Conservation (phyloP, 192 early-diverging fungal genomes). For the Linnemannia zychae region DNA sequence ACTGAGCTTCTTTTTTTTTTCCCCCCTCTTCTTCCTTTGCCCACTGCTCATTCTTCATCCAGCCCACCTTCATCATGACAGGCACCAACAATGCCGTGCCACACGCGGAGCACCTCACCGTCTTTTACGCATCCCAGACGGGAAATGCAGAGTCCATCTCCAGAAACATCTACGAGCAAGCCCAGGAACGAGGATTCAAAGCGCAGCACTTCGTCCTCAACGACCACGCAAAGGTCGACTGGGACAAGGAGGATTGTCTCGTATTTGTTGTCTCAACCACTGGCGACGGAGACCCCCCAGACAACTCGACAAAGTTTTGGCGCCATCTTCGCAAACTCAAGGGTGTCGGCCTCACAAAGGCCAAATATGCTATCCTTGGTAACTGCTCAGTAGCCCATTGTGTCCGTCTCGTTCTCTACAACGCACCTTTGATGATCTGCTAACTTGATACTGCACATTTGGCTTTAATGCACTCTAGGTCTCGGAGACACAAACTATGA, state of each 20-base stretch:
- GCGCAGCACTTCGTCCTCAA: conserved; percentile 77
- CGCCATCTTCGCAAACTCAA: conserved; percentile 83
- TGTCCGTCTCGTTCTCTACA: conserved; percentile 10
- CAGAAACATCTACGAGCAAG: conserved; percentile 83
- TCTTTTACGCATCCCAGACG: conserved; percentile 93
- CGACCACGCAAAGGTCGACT: conserved; percentile 76
- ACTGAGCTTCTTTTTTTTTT: neutral
- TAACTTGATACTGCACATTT: neutral
- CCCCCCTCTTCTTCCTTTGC: neutral
- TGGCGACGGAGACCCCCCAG: conserved; percentile 96
- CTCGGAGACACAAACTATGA: conserved; percentile 96
- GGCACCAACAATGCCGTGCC: conserved; percentile 15
- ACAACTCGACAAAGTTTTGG: conserved; percentile 95
- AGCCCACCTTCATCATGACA: neutral
- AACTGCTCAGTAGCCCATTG: conserved; percentile 29
- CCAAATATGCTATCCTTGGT: conserved; percentile 61
- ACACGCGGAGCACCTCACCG: conserved; percentile 45
- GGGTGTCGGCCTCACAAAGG: conserved; percentile 66
- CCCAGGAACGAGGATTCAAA: conserved; percentile 77
- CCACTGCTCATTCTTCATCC: no score
- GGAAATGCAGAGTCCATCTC: conserved; percentile 97
- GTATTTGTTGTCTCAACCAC: conserved; percentile 93
- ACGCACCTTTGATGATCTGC: neutral
- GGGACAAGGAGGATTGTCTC: conserved; percentile 65
- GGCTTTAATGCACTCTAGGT: conserved; percentile 57